Conservation (phyloP, 1,284 basidiomycete species). For the Ganoderma sinense region DNA sequence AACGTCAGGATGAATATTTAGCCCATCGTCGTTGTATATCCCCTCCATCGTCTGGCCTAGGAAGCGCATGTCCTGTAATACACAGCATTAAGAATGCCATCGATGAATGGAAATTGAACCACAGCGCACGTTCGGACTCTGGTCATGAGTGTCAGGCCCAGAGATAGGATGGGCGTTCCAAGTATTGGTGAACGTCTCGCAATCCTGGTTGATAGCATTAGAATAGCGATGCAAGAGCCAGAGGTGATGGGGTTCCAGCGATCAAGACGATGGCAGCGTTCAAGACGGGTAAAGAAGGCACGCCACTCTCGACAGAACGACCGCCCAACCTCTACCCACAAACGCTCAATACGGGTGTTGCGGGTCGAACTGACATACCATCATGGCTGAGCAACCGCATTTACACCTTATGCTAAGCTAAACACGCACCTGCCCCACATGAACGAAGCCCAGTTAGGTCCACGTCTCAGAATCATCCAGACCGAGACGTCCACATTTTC, state of each 20-base stretch:
- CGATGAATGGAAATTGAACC: no score
- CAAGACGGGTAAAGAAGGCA: slow-evolving; percentile 49
- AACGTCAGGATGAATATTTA: background rate
- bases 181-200: slow-evolving; percentile 17
- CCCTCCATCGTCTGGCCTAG: background rate
- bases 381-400: no score
- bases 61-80: no score
- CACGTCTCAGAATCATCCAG: background rate
- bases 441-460: background rate
- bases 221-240: background rate
- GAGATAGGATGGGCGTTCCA: slow-evolving; percentile 1
- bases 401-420: no score
- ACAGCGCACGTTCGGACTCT: background rate
- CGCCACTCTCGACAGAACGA: slow-evolving; percentile 48
- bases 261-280: slow-evolving; percentile 13
- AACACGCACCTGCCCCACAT: background rate
- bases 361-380: slow-evolving; percentile 40
- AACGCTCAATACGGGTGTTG: slow-evolving; percentile 41
- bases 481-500: background rate
- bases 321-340: slow-evolving; percentile 50
- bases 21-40: background rate
- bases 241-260: background rate
- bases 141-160: background rate
- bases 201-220: slow-evolving; percentile 39
- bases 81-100: no score